Evolutionary conservation across 371 early-diverging fungal genomes (phyloP), one percentile per base, ranked within the genome.

Genomic region (Homolaphlyctis polyrhiza): DNA sequence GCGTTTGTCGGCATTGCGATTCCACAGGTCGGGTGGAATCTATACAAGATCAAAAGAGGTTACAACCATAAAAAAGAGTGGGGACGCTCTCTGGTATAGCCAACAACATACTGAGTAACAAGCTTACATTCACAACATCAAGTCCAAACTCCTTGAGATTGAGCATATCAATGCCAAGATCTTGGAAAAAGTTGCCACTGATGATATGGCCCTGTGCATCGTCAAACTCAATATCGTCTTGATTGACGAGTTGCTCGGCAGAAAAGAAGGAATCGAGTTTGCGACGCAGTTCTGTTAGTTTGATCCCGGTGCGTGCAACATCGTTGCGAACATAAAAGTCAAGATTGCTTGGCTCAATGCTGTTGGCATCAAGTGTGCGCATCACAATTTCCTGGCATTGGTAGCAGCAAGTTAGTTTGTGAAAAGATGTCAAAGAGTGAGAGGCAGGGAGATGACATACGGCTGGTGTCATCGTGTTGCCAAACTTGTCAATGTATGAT

Each of bases 321-420:
- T 92, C 93, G 64, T 89, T 86, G 6, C 85, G 86, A 30, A 90
- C 79, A 64, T 93, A 94, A 25, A 76, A 72, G 51, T 89, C 89
- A 6, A 96, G 75, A 8, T 4, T 30, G 5, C 5, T 2, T 27
- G 51, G 25, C 45, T 82, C 71, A 1, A 91, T 72, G 1, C 94
- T 94, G 70, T 92, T 92, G 57, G 90, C 92, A 59, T 88, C 86
- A 27, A 96, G 75, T 13, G 91, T 76, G 66, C 91, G 92, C 25
- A 83, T 70, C n/a, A 96, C 63, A 51, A 95, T 92, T 71, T 92
- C 91, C 87, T 91, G 63, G n/a, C n/a, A n/a, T n/a, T n/a, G n/a
- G n/a, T n/a, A n/a, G n/a, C n/a, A n/a, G n/a, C n/a, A n/a, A n/a
- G n/a, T n/a, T n/a, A 2, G 25, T 57, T 45, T 30, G 14, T 23